Percentiles rank a stretch among this genome's conserved stretches.
These are phyloP conservation scores for Auricularia sp. DNA, from an alignment of 768 basidiomycete species.

Conservation along the genomic window DNA sequence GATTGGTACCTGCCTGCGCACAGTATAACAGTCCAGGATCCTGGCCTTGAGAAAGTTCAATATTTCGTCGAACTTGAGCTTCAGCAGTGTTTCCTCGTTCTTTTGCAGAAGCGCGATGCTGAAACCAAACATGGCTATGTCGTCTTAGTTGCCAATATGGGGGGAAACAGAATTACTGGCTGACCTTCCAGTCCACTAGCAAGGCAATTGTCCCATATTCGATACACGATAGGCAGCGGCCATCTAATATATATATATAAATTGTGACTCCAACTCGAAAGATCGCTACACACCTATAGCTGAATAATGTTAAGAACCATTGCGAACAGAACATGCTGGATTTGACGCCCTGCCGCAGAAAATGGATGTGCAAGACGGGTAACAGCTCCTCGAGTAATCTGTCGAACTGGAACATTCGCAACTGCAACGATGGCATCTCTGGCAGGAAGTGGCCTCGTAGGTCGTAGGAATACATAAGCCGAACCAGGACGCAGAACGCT, in stretches of 20 bases:
- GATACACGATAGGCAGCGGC: constrained; percentile 86
- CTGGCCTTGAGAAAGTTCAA: constrained; percentile 70
- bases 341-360: constrained; percentile 88
- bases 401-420: constrained; percentile 86
- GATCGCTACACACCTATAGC: constrained; percentile 57
- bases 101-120: constrained; percentile 76
- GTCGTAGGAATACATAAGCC: constrained; percentile 95
- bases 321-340: constrained; percentile 98
- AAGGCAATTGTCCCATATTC: constrained; percentile 93
- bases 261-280: too few species aligned
- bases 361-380: constrained; percentile 87
- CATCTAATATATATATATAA: constrained; percentile 46
- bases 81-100: constrained; percentile 71
- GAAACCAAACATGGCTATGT: constrained; percentile 82
- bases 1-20: constrained; percentile 9
- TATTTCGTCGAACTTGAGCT: constrained; percentile 86
- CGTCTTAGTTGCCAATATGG: too few species aligned
- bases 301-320: constrained; percentile 97
- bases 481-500: constrained; percentile 89
- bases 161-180: background rate
- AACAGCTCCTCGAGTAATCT: constrained; percentile 85
- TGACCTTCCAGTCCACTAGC: constrained; percentile 81
- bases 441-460: constrained; percentile 95
- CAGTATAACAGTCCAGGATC: constrained; percentile 78
- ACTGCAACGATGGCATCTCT: constrained; percentile 95